Evolutionary conservation across 2,329 filamentous ascomycete genomes (phyloP), one percentile per base, ranked within the genome.

Genomic region (Sclerotinia trifoliorum): DNA sequence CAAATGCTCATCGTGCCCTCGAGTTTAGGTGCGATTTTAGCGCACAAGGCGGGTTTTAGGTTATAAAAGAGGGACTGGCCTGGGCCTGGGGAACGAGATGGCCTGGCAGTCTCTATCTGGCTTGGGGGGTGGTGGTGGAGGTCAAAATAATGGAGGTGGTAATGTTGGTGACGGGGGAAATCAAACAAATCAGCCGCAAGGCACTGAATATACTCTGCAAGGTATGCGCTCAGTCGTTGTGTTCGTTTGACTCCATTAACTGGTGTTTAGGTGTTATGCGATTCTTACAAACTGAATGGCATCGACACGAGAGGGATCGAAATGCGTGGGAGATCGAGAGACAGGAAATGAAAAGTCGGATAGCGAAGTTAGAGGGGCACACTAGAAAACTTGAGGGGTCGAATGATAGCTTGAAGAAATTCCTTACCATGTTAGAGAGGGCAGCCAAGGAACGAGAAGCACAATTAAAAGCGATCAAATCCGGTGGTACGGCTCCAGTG

Each of bases 311-410:
- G 81, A 91, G 95, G 80, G 95, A 97, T 78, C 89, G 95, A 75
- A 99, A 99, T 81, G 90, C 93, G 49, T 99, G 95, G 95, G 95
- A 99, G 80, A 99, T 99, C 78, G 95, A 99, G 81, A 90, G 93
- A 78, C 95, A 96, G 76, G 95, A 99, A 82, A 98, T 99, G 95
- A 97, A 96, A 83, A 93, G 92, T 74, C 90, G 96, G 77, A 97
- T 99, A 81, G 94, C 94, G 64, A 91, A 92, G 76, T 87, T 98
- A 72, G 95, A 99, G 80, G 95, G 95, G 66, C 92, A 96, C 74
- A 87, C 90, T 44, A 86, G 94, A 72, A 92, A 94, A 73, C 90
- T 92, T 63, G 95, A 96, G 80, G 90, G 92, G 70, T 88, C 94
- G 68, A 94, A 96, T 75, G 93, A 94, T 80, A 92, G 93, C 46